A percentile compares a stretch with the other conserved stretches of the same genome.
Conservation (phyloP, 176 grass and related monocot species). For the Musa acuminata region DNA sequence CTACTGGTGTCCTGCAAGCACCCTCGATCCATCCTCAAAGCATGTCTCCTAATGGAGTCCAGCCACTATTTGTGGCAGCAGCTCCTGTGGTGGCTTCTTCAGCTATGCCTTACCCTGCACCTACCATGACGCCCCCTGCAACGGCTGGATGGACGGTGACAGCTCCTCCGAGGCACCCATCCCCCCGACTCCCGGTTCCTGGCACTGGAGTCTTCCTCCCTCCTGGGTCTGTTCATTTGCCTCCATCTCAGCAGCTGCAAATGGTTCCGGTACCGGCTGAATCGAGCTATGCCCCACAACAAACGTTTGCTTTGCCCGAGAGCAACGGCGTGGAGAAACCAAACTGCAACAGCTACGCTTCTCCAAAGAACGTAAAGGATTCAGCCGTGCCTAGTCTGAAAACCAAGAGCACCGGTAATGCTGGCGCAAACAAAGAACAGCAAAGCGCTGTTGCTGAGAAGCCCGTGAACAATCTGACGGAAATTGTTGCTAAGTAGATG, state of each 20-base stretch:
- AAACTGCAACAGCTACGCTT: neutral
- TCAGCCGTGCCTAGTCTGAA: neutral
- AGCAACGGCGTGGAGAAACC: constrained; percentile 23
- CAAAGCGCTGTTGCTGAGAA: neutral
- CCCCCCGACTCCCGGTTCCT: constrained; percentile 39
- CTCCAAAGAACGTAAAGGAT: neutral
- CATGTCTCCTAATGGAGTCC: constrained; percentile 18
- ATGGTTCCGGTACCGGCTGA: constrained; percentile 25
- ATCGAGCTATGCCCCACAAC: constrained; percentile 14
- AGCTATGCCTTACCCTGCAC: too few relatives aligned
- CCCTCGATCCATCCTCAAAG: constrained; percentile 3
- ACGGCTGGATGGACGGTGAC: constrained; percentile 38
- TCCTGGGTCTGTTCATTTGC: constrained; percentile 35
- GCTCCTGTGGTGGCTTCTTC: constrained; percentile 17
- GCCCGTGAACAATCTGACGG: neutral
- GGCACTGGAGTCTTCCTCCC: constrained; percentile 83
- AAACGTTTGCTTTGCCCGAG: constrained; percentile 9
- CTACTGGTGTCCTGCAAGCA: neutral
- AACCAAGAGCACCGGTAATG: neutral
- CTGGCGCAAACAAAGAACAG: neutral
- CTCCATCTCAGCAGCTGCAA: constrained; percentile 37
- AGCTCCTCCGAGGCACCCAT: constrained; percentile 36
- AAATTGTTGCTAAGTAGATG: neutral
- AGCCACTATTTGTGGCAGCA: constrained; percentile 38
- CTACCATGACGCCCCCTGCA: neutral